Evolutionary conservation across 2,329 filamentous ascomycete species (phyloP).

Genomic region (Plectosphaerella cucumerina): DNA sequence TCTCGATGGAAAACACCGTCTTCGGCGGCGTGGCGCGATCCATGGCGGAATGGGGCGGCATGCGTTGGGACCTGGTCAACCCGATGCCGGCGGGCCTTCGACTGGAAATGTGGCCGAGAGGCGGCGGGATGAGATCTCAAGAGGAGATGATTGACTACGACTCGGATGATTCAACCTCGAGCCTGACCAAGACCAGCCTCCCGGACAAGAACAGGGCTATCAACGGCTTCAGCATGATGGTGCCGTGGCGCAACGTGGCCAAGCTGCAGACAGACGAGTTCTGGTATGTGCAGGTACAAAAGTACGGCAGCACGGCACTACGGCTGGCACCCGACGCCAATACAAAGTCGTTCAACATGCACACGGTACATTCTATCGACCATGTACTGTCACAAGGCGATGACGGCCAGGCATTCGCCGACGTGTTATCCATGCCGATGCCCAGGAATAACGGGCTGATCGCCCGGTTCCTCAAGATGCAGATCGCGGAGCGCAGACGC

Average conservation of each 20-base stretch:
- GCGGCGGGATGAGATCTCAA: background rate
- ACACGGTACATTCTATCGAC: no score
- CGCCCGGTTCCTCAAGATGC: no score
- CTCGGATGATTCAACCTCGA: background rate
- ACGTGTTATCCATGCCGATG: no score
- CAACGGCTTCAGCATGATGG: background rate
- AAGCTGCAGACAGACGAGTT: constrained; percentile 19
- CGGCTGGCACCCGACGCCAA: background rate
- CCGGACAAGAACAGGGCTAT: background rate
- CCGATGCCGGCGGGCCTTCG: no score
- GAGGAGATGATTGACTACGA: no score
- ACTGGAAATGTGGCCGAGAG: background rate
- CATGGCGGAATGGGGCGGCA: no score
- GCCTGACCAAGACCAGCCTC: background rate
- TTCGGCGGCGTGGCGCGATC: no score
- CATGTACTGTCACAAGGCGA: no score
- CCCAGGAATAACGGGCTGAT: no score
- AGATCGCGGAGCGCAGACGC: no score
- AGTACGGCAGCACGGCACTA: constrained; percentile 18
- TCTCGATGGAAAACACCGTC: constrained; percentile 14
- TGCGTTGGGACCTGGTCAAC: no score
- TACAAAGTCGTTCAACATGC: background rate
- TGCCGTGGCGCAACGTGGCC: background rate
- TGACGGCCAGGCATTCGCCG: no score
- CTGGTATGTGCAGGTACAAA: constrained; percentile 18